Conservation (phyloP, 306 rosid species). For the Quillaja saponaria region DNA sequence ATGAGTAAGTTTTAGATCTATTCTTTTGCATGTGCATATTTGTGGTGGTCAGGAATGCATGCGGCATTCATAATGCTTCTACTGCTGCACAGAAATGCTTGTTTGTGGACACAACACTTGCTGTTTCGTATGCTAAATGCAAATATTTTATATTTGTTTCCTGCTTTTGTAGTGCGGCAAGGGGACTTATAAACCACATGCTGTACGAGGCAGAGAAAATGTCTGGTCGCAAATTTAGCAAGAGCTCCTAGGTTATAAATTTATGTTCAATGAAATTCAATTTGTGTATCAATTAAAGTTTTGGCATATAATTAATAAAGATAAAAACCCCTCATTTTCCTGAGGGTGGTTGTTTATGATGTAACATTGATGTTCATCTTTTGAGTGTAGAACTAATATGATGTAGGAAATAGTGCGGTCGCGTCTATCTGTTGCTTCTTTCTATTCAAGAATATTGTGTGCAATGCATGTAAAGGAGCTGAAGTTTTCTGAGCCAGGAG, state of each 20-base stretch:
- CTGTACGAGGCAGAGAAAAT: conserved; percentile 66
- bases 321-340: conserved; percentile 3
- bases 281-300: conserved; percentile 23
- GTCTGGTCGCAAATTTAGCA: conserved; percentile 76
- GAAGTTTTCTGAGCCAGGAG: not conserved
- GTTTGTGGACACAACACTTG: not conserved
- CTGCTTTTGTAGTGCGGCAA: conserved; percentile 68
- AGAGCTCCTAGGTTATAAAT: conserved; percentile 41
- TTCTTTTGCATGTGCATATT: conserved; percentile 19
- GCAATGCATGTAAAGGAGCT: conserved; percentile 3
- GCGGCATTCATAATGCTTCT: conserved; percentile 25
- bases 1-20: conserved; percentile 63
- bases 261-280: conserved; percentile 20
- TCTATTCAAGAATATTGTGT: conserved; percentile 3
- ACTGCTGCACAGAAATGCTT: conserved; percentile 7
- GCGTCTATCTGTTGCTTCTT: not conserved
- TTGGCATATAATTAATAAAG: conserved; percentile 24
- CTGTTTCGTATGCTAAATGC: conserved; percentile 4
- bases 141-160: conserved; percentile 3
- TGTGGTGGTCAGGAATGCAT: not conserved
- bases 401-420: conserved; percentile 17
- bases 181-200: conserved; percentile 94
- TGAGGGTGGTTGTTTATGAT: conserved; percentile 13
- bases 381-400: not conserved
- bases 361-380: conserved; percentile 3